Evolutionary conservation across 2,329 filamentous ascomycete species (phyloP), one percentile per base, ranked within the genome.

Genomic region (Tolypocladium paradoxum): DNA sequence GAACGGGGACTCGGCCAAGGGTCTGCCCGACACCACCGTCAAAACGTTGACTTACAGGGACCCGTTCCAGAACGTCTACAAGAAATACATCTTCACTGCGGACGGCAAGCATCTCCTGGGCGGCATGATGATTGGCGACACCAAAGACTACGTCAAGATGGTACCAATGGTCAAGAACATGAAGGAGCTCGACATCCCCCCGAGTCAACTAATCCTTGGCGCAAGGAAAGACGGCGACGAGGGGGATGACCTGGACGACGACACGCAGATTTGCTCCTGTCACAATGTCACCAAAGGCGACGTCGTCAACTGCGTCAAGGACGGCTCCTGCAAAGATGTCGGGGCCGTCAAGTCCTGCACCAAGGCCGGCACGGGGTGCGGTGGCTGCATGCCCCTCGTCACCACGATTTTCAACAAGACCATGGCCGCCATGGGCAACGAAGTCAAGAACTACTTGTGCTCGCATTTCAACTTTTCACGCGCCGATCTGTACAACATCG

Each of bases 111-210:
- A 92, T 62, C 74, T 96, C 1, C 80, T 96, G 0, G 90, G 90
- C n/a, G 91, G 90, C 4, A 96, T 96, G 89, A 95, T 96, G 89
- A 93, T 96, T 56, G 91, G 90, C 38, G 90, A 96, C 63, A 95
- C 89, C 0, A 86, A 81, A 57, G 90, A 96, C 71, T 96, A 95
- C 64, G 81, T 95, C 70, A 95, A 92, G 67, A 73, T 96, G 24
- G 88, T 95, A 1, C 87, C 88, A 1, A 83, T 95, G 76, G 89
- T 93, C 52, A 95, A 91, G 72, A 84, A 81, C 58, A 87, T 90
- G 64, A 95, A 91, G 66, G 75, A 77, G 56, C 76, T 96, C 1
- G 88, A 95, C 16, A 74, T 89, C 0, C 82, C 88, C 0, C 90
- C 90, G 0, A 83, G 85, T 49, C 83, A 95, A 65, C 83, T 96